A percentile compares a stretch with the other conserved stretches of the same genome.
phyloP scores from a whole-genome alignment of 441 rosid species.

The Euphorbia corollata region DNA sequence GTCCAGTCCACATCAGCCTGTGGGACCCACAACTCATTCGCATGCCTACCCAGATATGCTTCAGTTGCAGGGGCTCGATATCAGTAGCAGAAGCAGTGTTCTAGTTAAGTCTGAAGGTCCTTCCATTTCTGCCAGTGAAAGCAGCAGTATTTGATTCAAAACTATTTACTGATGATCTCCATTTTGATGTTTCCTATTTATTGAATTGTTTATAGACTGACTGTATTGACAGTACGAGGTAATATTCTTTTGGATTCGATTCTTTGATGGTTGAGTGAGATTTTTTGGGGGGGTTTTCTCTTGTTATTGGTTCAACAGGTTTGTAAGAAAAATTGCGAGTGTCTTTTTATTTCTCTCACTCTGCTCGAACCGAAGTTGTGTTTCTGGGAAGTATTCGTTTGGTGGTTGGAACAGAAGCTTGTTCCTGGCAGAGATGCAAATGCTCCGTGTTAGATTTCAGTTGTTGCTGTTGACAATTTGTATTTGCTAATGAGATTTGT shows the following conservation, averaged over 20 bases:
- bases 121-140: conserved; percentile 65
- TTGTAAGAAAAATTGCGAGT: too few relatives aligned
- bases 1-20: conserved; percentile 35
- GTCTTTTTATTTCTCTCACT: too few relatives aligned
- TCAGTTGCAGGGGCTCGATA: conserved; percentile 78
- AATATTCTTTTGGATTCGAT: conserved; percentile 26
- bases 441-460: conserved; percentile 3
- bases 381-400: conserved; percentile 24
- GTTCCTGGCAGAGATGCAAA: conserved; percentile 20
- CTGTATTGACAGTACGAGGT: conserved; percentile 36
- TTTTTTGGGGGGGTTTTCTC: conserved; percentile 12
- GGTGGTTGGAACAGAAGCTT: conserved; percentile 23
- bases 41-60: conserved; percentile 53
- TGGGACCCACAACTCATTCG: conserved; percentile 31
- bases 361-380: conserved; percentile 15
- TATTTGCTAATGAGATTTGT: conserved; percentile 5
- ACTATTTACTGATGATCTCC: conserved; percentile 18
- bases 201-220: conserved; percentile 55
- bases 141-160: conserved; percentile 51
- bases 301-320: too few relatives aligned
- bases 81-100: conserved; percentile 50
- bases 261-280: conserved; percentile 26
- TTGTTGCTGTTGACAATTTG: neutral
- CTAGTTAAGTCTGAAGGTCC: conserved; percentile 66
- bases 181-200: conserved; percentile 19